Base-by-base conservation (phyloP, 192 early-diverging fungal genomes). In the Spinellus fusiger region DNA sequence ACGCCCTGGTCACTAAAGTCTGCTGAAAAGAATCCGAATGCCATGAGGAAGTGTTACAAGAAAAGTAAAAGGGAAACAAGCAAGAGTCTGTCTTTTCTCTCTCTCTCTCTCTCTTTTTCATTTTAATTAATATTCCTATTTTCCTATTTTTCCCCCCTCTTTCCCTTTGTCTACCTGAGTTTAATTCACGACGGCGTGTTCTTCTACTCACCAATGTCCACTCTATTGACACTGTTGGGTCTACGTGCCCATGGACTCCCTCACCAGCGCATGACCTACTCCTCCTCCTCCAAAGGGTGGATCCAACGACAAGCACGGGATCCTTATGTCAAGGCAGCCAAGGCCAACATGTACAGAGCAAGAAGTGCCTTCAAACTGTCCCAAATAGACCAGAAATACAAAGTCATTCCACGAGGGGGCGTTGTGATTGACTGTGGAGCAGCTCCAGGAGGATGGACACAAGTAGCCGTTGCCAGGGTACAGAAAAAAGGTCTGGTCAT, bases 381-480 rank as follows among this genome's bases (percentile, higher is more conserved):
- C 4, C 77, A 80, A 54, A 53, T 87, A 28, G 64, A 82, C 10
- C 68, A 83, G 61, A 78, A 76, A 48, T 77, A 85, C 38, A 49
- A 62, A 2, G 23, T 80, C 5, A 26, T 78, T 13, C 61, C 40
- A 27, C 54, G 58, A 4, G 52, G 56, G 3, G 37, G 52, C 9
- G 37, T 59, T 49, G 77, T 78, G 25, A 77, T 82, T 55, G 88
- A 85, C 58, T 83, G 83, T 47, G 89, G 89, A 0, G 86, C 88
- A 15, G 70, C 81, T 15, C 91, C 91, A 0, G 91, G 91, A 47
- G 86, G 89, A 3, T 92, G 91, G 91, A 80, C 81, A 65, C 87
- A 90, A 67, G 86, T 89, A 22, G 68, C 80, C 12, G 76, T 83
- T 1, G 68, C 69, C 31, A 69, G 71, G 25, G 57, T 76, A 10